Conservation (phyloP, 2,329 filamentous ascomycete species). For the Nigrospora sphaerica region DNA sequence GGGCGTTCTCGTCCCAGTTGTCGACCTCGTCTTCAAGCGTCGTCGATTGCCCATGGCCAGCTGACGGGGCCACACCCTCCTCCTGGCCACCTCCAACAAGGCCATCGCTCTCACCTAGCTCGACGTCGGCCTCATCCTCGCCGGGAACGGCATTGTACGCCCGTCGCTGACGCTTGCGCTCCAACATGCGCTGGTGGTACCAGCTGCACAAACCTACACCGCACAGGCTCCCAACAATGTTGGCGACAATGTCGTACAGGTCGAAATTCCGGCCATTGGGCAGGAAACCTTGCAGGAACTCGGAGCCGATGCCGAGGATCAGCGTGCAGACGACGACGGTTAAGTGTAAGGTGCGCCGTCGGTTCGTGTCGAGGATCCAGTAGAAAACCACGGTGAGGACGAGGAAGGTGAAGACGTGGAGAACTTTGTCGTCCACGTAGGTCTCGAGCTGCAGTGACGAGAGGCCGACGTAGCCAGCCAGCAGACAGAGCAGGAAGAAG, state of each 20-base stretch:
- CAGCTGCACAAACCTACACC: conserved; percentile 72
- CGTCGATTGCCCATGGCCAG: conserved; percentile 9
- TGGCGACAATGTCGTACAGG: conserved; percentile 79
- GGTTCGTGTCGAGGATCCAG: conserved; percentile 90
- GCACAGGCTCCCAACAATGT: conserved; percentile 68
- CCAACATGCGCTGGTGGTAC: conserved; percentile 95
- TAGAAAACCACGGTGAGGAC: conserved; percentile 82
- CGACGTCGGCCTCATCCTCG: conserved; percentile 59
- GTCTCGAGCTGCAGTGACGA: conserved; percentile 50
- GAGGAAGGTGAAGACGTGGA: conserved; percentile 88
- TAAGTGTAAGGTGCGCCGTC: conserved; percentile 76
- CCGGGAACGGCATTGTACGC: conserved; percentile 65
- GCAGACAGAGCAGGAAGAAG: conserved; percentile 63
- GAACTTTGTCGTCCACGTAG: conserved; percentile 77
- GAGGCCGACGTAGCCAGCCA: conserved; percentile 75
- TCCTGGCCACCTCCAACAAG: conserved; percentile 39
- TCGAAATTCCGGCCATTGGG: conserved; percentile 69
- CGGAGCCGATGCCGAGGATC: conserved; percentile 63
- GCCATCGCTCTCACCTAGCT: conserved; percentile 58
- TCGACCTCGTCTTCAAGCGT: conserved; percentile 75
- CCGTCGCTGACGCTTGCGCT: conserved; percentile 69
- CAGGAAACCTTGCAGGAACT: conserved; percentile 68
- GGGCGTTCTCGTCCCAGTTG: conserved; percentile 84
- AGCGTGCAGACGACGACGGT: conserved; percentile 76
- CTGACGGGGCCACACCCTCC: conserved; percentile 47